Evolutionary conservation across 1,284 basidiomycete species (phyloP).

Genomic region (Irpex sp.): DNA sequence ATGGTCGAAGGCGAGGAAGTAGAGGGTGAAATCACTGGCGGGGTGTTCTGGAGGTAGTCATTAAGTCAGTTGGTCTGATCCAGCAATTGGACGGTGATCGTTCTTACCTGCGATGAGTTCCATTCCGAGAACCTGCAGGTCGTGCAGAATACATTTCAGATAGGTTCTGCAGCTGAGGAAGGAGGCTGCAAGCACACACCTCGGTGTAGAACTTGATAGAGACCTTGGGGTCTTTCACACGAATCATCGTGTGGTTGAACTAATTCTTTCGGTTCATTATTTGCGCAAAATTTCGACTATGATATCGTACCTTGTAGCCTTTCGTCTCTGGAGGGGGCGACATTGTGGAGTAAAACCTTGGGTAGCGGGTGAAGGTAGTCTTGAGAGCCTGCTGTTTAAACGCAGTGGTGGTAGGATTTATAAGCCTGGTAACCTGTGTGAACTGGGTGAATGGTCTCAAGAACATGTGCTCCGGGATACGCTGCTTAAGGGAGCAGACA

Average conservation of each 20-base stretch:
- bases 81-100: not conserved
- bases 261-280: slow-evolving; percentile 20
- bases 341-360: not conserved
- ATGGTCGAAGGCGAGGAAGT: slow-evolving; percentile 77
- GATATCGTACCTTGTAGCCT: not conserved
- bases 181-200: not conserved
- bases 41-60: slow-evolving; percentile 3
- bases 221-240: slow-evolving; percentile 82
- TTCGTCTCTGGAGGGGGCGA: not conserved
- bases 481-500: not conserved
- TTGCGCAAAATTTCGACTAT: not conserved
- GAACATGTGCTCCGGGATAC: not conserved
- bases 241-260: slow-evolving; percentile 90
- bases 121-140: slow-evolving; percentile 73
- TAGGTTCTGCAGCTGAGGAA: not conserved
- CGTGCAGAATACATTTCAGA: not conserved
- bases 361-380: not conserved
- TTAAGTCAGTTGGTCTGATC: not conserved
- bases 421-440: not conserved
- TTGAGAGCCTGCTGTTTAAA: not conserved
- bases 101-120: slow-evolving; percentile 46
- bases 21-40: slow-evolving; percentile 54
- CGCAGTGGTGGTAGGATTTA: not conserved
- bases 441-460: not conserved
- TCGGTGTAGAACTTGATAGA: slow-evolving; percentile 71